Evolutionary conservation across 768 basidiomycete genomes (phyloP), one percentile per base, ranked within the genome.

Genomic region (Dentipellis sp.): DNA sequence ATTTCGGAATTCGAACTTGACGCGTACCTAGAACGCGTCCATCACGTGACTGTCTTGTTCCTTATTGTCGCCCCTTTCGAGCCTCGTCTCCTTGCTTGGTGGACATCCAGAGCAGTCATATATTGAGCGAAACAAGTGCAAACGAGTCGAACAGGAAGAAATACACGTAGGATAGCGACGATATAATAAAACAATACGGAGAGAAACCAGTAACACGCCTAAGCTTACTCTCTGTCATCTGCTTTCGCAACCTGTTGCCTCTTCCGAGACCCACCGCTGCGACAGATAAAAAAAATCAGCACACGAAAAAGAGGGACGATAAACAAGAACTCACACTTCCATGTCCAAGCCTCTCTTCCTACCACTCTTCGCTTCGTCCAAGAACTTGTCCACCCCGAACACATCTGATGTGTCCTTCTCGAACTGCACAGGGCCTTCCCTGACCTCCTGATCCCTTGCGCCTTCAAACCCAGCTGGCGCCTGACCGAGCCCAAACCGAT

Each of bases 351-450:
- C 91, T 59, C 93, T 76, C 74, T 95, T 95, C 70, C 84, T 83
- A n/a, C 94, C 95, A 21, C 86, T 85, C 78, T 92, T 97, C 16
- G 95, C 97, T 69, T 94, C 91, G 67, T 97, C 92, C 76, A 98
- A 79, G 76, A 99, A 98, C 68, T 95, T 86, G 71, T 97, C 90
- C 60, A 97, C 77, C 59, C 95, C 95, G 66, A 97, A 97, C 17
- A 97, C 92, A 78, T 97, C 95, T n/a, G 84, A 80, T 1, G 88
- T 84, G 65, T 99, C 95, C 75, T 97, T 97, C 76, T 99, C 97
- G 66, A 99, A 99, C 66, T 97, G 93, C 42, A 99, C 97, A 21
- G 97, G 97, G 1, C 97, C 97, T 64, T 92, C 90, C 55, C 85
- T 74, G 23, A 87, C 77, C 67, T 94, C 93, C 67, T 89, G 88